Conservation (phyloP, 2,329 filamentous ascomycete genomes). For the Nemania sp. region DNA sequence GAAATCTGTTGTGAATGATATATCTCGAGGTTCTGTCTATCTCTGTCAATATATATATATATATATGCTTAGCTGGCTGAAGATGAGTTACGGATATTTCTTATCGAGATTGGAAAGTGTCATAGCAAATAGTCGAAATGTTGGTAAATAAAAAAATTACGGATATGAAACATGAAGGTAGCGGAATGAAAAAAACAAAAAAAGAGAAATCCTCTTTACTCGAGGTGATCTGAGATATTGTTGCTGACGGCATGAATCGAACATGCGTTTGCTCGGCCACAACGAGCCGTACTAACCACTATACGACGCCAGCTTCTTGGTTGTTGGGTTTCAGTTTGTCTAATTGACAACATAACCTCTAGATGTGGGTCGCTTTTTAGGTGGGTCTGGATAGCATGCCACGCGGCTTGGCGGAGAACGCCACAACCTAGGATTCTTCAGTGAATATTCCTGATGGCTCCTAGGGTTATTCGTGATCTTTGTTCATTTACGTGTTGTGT, state of each 20-base stretch:
- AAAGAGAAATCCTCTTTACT: background rate
- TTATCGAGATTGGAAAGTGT: too few relatives aligned
- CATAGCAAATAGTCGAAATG: too few relatives aligned
- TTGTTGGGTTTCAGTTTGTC: background rate
- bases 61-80: too few relatives aligned
- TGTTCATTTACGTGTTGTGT: too few relatives aligned
- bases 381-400: background rate
- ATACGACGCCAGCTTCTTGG: constrained; percentile 35
- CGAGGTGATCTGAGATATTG: background rate
- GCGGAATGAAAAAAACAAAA: background rate
- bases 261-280: constrained; percentile 40
- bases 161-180: background rate
- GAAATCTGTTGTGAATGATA: too few relatives aligned
- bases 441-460: too few relatives aligned
- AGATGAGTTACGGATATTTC: too few relatives aligned
- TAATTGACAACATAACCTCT: background rate
- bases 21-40: too few relatives aligned
- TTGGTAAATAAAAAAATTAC: background rate
- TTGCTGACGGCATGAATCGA: constrained; percentile 39
- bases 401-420: background rate
- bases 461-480: too few relatives aligned
- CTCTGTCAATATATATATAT: too few relatives aligned
- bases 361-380: background rate
- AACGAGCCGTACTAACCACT: constrained; percentile 41
- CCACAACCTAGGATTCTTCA: too few relatives aligned